Evolutionary conservation across 306 rosid genomes (phyloP), one percentile per base, ranked within the genome.

Genomic region (Fragaria nilgerrensis): DNA sequence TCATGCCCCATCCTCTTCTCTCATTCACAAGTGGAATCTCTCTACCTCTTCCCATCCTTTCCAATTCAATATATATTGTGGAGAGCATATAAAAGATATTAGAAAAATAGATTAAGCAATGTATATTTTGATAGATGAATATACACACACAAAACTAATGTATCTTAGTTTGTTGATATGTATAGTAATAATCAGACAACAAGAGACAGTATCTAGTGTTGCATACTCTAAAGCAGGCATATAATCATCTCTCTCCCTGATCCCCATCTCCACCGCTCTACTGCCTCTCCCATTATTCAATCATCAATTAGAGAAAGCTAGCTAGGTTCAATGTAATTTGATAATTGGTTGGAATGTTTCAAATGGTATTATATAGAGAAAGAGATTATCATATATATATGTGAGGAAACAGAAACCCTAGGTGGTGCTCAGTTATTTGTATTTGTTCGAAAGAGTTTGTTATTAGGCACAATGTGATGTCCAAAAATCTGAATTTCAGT

Each of bases 21-120:
- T 86, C 86, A 88, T 84, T 84, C 79, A 89, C 85, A 85, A 74
- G 76, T 84, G 93, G 95, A 88, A 92, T 92, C 95, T 92, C 95
- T 88, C 90, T 92, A 91, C 90, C 90, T 64, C 82, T 76, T 80
- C 91, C 97, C 95, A 90, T 88, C 89, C 88, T 84, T 86, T 83
- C 86, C 90, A 41, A 8, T 65, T 65, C 70, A 65, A 36, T 65
- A 36, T 36, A 36, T 2, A 17, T 36, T 23, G n/a, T 19, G 14
- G 15, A 65, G 70, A 36, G 39, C 25, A 9, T n/a, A 34, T 3
- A 36, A 2, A 36, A 5, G 27, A 14, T 8, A 48, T 66, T 44
- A 69, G 80, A 45, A 22, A 59, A 72, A 65, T 75, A 37, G 71
- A 27, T 15, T 32, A 20, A 36, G 14, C 19, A 48, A 20, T n/a